Conservation (phyloP, 257 asterid species). For the Ajuga chamaepitys region DNA sequence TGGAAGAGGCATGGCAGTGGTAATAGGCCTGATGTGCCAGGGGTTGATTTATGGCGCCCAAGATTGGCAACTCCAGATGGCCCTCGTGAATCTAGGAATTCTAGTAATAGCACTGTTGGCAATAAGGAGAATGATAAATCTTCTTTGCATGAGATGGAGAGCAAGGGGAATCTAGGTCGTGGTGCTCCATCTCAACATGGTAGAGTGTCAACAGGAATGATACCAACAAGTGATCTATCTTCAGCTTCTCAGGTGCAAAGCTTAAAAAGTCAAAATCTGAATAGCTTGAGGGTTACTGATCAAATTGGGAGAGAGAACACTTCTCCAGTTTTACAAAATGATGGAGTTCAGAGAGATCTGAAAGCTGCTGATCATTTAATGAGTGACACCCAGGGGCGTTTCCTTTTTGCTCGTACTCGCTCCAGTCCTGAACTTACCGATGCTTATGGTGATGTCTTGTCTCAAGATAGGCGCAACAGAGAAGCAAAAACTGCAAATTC, state of each 20-base stretch:
- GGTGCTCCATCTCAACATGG: constrained; percentile 33
- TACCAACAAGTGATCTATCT: constrained; percentile 30
- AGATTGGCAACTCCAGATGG: constrained; percentile 40
- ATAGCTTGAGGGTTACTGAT: constrained; percentile 34
- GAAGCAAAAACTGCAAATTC: constrained; percentile 44
- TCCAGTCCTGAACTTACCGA: constrained; percentile 96
- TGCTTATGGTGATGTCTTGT: constrained; percentile 40
- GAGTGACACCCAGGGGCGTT: constrained; percentile 53
- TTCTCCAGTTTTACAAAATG: constrained; percentile 36
- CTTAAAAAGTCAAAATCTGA: constrained; percentile 38
- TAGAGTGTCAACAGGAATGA: constrained; percentile 30
- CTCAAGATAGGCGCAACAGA: constrained; percentile 32
- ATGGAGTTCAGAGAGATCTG: constrained; percentile 44
- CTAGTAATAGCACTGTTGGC: constrained; percentile 21
- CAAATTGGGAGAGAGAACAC: constrained; percentile 31
- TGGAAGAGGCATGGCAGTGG: constrained; percentile 98
- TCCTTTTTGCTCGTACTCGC: constrained; percentile 69
- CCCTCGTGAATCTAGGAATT: constrained; percentile 31
- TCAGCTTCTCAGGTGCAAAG: constrained; percentile 39
- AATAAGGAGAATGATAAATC: constrained; percentile 37
- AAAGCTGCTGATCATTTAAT: constrained; percentile 49
- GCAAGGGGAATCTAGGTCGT: constrained; percentile 23
- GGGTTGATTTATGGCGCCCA: constrained; percentile 28
- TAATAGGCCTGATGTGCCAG: constrained; percentile 84
- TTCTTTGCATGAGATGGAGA: constrained; percentile 22